phyloP scores from a whole-genome alignment of 2,329 filamentous ascomycete genomes.

The Xylariaceae sp. region DNA sequence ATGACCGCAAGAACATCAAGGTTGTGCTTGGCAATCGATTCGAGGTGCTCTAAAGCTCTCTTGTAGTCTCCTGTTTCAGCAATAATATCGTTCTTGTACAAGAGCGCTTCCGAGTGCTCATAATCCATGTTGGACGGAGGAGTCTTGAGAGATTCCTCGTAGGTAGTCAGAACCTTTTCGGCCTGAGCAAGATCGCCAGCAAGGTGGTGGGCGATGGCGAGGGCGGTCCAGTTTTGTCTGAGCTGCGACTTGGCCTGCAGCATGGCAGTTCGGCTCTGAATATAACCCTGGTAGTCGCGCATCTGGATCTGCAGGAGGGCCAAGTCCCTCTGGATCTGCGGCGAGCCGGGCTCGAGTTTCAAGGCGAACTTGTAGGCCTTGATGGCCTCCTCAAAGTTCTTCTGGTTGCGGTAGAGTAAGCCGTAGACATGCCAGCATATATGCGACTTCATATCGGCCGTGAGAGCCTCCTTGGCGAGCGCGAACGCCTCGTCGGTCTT shows the following conservation, averaged over 20 bases:
- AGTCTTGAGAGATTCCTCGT: constrained; percentile 86
- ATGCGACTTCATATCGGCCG: constrained; percentile 97
- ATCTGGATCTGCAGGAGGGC: constrained; percentile 93
- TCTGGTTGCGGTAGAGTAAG: constrained; percentile 82
- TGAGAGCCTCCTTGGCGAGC: constrained; percentile 85
- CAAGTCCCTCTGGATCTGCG: constrained; percentile 89
- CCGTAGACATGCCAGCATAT: constrained; percentile 99
- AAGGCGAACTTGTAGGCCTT: constrained; percentile 98
- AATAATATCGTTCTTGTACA: constrained; percentile 96
- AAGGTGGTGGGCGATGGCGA: constrained; percentile 89
- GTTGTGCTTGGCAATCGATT: constrained; percentile 68
- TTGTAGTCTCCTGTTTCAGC: constrained; percentile 80
- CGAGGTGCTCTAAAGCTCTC: constrained; percentile 79
- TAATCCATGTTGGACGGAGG: constrained; percentile 72
- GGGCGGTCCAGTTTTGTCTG: constrained; percentile 94
- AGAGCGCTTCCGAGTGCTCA: constrained; percentile 86
- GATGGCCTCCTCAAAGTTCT: constrained; percentile 98
- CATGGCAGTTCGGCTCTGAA: constrained; percentile 84
- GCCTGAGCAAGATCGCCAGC: constrained; percentile 80
- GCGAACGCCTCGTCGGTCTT: constrained; percentile 92
- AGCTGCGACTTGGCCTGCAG: constrained; percentile 74
- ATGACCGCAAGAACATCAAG: constrained; percentile 80
- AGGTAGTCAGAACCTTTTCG: constrained; percentile 85
- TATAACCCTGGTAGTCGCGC: constrained; percentile 89
- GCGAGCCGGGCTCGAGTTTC: constrained; percentile 85